Percentiles rank a stretch among this genome's conserved stretches.
Conservation (phyloP, 1,139 yeast genomes). For the Zygotorulaspora mrakii region DNA sequence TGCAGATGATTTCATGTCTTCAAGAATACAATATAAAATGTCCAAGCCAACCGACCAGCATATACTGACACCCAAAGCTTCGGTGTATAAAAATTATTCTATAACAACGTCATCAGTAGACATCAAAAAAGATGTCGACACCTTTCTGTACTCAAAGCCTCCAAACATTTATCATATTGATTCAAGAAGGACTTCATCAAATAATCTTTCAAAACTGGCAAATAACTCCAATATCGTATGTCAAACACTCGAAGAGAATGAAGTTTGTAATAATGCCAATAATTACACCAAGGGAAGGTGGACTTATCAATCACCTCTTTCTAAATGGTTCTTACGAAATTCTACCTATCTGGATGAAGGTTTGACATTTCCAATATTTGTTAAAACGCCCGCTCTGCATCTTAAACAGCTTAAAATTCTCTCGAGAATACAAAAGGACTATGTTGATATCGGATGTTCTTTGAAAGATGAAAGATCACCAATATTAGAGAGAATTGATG, state of each 20-base stretch:
- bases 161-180: slow-evolving; percentile 24
- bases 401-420: slow-evolving; percentile 27
- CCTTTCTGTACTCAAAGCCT: slow-evolving; percentile 24
- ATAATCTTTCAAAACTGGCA: slow-evolving; percentile 4
- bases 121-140: slow-evolving; percentile 17
- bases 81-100: slow-evolving; percentile 3
- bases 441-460: slow-evolving; percentile 10
- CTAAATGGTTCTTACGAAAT: slow-evolving; percentile 34
- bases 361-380: slow-evolving; percentile 11
- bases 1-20: slow-evolving; percentile 16
- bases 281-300: slow-evolving; percentile 17
- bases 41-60: slow-evolving; percentile 20
- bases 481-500: slow-evolving; percentile 18
- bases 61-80: slow-evolving; percentile 23
- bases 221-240: background rate
- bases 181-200: slow-evolving; percentile 18
- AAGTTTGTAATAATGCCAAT: background rate
- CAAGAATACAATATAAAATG: slow-evolving; percentile 25
- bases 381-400: slow-evolving; percentile 26
- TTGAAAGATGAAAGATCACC: slow-evolving; percentile 26
- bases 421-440: slow-evolving; percentile 22
- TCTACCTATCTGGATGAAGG: slow-evolving; percentile 26
- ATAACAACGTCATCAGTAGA: slow-evolving; percentile 5
- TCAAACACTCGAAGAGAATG: background rate
- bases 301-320: slow-evolving; percentile 34